phyloP scores from a whole-genome alignment of 768 basidiomycete genomes.

The Pulveroboletus sp. region DNA sequence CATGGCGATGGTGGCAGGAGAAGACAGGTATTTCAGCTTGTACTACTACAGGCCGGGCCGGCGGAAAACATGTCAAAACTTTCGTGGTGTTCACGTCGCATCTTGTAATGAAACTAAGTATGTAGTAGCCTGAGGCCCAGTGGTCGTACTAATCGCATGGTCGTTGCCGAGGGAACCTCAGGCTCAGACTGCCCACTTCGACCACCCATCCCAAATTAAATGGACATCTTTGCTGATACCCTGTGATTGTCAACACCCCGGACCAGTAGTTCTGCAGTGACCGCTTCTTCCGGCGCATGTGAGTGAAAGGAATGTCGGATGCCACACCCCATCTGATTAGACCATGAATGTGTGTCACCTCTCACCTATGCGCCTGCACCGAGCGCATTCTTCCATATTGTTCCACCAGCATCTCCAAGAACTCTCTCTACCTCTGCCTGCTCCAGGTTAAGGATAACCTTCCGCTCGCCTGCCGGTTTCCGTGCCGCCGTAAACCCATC shows the following conservation, averaged over 20 bases:
- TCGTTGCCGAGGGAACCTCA: background rate
- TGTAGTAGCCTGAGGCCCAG: no score
- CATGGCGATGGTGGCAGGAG: constrained; percentile 15
- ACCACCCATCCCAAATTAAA: background rate
- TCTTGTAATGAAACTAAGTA: no score
- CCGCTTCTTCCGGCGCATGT: background rate
- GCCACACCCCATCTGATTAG: background rate
- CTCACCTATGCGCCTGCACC: constrained; percentile 8
- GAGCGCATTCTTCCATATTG: constrained; percentile 58
- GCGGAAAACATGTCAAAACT: no score
- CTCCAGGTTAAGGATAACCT: constrained; percentile 81
- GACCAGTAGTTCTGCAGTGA: background rate
- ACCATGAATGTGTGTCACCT: background rate
- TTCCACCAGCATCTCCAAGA: constrained; percentile 76
- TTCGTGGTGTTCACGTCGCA: no score
- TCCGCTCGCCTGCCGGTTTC: constrained; percentile 63
- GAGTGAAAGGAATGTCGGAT: no score
- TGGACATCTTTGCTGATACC: background rate
- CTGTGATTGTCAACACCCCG: background rate
- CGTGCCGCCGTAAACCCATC: constrained; percentile 51
- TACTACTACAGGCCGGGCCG: no score
- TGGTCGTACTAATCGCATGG: background rate
- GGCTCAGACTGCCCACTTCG: background rate
- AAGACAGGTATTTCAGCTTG: no score
- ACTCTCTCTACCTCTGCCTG: constrained; percentile 82